phyloP scores from a whole-genome alignment of 352 stramenopile species.

The Globisporangium irregulare region DNA sequence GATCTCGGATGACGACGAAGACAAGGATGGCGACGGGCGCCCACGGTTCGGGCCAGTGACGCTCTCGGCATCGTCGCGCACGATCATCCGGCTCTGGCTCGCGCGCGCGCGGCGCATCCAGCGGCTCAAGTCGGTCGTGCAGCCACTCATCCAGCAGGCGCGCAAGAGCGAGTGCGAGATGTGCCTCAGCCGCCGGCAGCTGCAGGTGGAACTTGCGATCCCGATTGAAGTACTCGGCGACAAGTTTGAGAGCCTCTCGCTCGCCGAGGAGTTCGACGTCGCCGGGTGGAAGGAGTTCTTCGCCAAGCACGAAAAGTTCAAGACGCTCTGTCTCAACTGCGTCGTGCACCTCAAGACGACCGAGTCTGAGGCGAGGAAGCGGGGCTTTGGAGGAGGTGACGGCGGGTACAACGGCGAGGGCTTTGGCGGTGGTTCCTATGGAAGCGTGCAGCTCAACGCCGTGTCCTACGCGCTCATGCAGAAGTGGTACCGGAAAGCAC shows the following conservation, averaged over 20 bases:
- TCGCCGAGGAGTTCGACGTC: conserved; percentile 91
- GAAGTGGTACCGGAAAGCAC: conserved; percentile 90
- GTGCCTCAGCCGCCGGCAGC: conserved; percentile 91
- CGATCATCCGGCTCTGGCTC: conserved; percentile 93
- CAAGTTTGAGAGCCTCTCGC: conserved; percentile 88
- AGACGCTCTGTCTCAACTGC: conserved; percentile 94
- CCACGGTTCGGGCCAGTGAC: conserved; percentile 89
- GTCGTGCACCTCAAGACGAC: conserved; percentile 74
- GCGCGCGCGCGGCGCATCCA: conserved; percentile 78
- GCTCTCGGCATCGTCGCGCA: conserved; percentile 87
- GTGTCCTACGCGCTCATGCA: conserved; percentile 89
- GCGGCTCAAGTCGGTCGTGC: conserved; percentile 84
- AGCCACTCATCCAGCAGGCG: conserved; percentile 90
- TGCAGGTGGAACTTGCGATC: conserved; percentile 94
- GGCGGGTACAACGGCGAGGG: conserved; percentile 13
- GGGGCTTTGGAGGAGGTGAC: conserved; percentile 22
- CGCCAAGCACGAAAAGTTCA: conserved; percentile 90
- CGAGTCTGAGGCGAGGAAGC: conserved; percentile 22
- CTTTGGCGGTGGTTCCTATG: conserved; percentile 37
- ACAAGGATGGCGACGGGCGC: conserved; percentile 61
- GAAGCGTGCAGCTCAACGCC: conserved; percentile 68
- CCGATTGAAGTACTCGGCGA: conserved; percentile 91
- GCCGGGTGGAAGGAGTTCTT: conserved; percentile 96
- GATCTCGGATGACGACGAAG: conserved; percentile 92
- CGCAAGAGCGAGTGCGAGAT: conserved; percentile 93